Base-by-base conservation (phyloP, 163 green algal species). In the Prototheca stagnorum region DNA sequence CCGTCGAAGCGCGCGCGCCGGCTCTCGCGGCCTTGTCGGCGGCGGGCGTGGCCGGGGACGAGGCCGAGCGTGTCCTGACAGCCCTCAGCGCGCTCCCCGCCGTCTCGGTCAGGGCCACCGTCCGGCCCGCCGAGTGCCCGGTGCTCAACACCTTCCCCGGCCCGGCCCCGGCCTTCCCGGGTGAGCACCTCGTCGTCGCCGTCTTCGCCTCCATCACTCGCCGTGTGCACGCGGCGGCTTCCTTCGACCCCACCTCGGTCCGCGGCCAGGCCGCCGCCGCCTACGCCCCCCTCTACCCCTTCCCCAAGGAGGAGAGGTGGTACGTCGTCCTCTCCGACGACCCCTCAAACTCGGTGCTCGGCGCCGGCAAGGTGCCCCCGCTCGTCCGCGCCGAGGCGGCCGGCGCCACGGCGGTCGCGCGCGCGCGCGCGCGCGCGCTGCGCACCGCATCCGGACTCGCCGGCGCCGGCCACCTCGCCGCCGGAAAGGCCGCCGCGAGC, bases 241-340 rank as follows among this genome's bases (percentile, higher is more conserved):
- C 21, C 14, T 78, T 73, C 39, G 49, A 72, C 39, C 42, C 63
- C 19, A 51, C 53, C 35, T 37, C 45, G 21, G 47, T 68, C 40
- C 51, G 46, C 34, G 49, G 50, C 22, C 51, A 49, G 26, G 44
- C 51, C 2, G 25, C 35, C 3, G 51, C 40, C 36, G 51, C 79
- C 1, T 88, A 69, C 61, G 78, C 75, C 25, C 83, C 81, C 4
- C 51, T 72, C 51, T 84, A 68, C 48, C 74, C 77, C 0, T 21
- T 57, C 1, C 72, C 70, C 6, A 73, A 74, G 45, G 74, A 87
- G 39, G 83, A 93, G 67, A 49, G 55, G 49, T 93, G 80, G 83
- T 90, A 76, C 67, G 65, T 93, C 25, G 44, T 93, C 20, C 47
- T 93, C 23, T 73, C 54, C 2, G 80, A 93, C 49, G 34, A 67